Conservation (phyloP, 352 stramenopile genomes). For the Pythium aristosporum region DNA sequence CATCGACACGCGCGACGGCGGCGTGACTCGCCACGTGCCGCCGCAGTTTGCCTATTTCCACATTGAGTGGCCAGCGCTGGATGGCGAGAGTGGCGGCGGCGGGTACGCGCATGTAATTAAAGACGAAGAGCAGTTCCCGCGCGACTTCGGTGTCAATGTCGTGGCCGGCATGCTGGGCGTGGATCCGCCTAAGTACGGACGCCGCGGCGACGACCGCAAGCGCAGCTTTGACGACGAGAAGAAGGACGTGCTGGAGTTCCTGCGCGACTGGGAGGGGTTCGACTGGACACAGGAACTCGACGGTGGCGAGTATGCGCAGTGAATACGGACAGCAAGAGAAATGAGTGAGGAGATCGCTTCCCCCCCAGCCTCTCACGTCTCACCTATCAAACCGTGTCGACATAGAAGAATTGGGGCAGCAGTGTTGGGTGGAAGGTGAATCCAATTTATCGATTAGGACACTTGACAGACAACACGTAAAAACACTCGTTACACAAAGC, state of each 20-base stretch:
- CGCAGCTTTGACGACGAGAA: constrained; percentile 59
- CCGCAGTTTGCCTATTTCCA: constrained; percentile 85
- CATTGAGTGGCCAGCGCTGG: constrained; percentile 56
- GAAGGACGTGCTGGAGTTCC: constrained; percentile 53
- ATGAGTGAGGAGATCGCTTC: too few species aligned
- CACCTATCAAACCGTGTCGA: too few species aligned
- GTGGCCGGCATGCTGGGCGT: constrained; percentile 76
- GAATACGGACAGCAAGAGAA: background rate
- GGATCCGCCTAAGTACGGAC: constrained; percentile 63
- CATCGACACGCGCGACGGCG: constrained; percentile 65
- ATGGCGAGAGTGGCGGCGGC: constrained; percentile 29
- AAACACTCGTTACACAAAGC: constrained; percentile 25
- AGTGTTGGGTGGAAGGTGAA: too few species aligned
- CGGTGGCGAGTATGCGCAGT: constrained; percentile 46
- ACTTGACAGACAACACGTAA: too few species aligned
- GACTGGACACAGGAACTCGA: constrained; percentile 77
- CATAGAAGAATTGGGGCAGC: too few species aligned
- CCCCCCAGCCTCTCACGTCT: too few species aligned
- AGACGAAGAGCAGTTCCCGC: constrained; percentile 70
- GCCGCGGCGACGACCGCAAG: constrained; percentile 37
- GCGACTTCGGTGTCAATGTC: constrained; percentile 77
- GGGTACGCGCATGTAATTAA: constrained; percentile 84
- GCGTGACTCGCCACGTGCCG: constrained; percentile 61
- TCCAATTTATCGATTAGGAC: too few species aligned
- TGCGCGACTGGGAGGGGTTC: constrained; percentile 66